Base-by-base conservation (phyloP, 2,329 filamentous ascomycete genomes). In the Ophiostoma pallidulum region DNA sequence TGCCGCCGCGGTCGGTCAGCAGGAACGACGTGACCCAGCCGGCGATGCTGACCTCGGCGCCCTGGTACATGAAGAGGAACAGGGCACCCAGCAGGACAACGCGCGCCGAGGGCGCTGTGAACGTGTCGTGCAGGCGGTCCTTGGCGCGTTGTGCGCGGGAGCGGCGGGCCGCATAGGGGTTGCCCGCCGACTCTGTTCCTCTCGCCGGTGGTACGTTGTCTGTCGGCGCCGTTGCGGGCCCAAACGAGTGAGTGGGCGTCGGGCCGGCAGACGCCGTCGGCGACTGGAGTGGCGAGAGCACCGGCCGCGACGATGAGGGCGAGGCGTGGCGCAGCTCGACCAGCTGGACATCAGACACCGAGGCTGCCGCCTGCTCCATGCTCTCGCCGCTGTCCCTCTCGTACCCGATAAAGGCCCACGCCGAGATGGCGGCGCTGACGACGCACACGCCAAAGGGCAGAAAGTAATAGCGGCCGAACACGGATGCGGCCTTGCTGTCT, bases 11-110 rank as follows among this genome's bases (percentile, higher is more conserved):
- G 53, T 80, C 76, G 42, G 75, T 74, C 63, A 92, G 88, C 33
- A 94, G 69, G 67, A 90, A 94, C 3, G 84, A 88, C 52, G 91
- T 88, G 41, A 91, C 82, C 88, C 87, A 94, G 45, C 87, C 86
- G 0, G 83, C 86, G 54, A 91, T 86, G 13, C 81, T 82, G 14
- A 94, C 86, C 64, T 94, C 87, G 31, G 84, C 83, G 29, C 86
- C 87, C 64, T 92, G 86, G 62, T 94, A 94, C 22, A 81, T 78
- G 62, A 94, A 92, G 62, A 92, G 85, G 68, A 92, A 92, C 9
- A 87, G 62, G 0, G 86, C 82, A 3, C 86, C 85, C 0, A 92
- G 71, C 1, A 92, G 64, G 0, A 89, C 86, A 4, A 80, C 72
- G 28, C 76, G 61, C 67, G 71, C 58, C 64, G 68, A 65, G 60